A percentile compares a stretch with the other conserved stretches of the same genome.
Evolutionary conservation across 805 yeast species (phyloP).

Genomic region (Candida endomychidarum): DNA sequence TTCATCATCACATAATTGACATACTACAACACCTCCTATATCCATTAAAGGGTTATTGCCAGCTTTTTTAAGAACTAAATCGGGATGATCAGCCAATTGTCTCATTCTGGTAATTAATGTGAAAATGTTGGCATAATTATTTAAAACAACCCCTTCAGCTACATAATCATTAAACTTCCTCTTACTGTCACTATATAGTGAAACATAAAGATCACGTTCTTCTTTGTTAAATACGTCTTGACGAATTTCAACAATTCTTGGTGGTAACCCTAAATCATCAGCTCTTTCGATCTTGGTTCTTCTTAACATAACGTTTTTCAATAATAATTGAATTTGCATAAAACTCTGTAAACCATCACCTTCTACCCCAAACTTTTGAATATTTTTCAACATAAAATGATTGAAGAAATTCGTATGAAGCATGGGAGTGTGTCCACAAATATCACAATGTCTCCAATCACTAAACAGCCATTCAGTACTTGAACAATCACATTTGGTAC

Average conservation of each 20-base stretch:
- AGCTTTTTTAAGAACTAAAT: constrained; percentile 76
- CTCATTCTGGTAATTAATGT: constrained; percentile 96
- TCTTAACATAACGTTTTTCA: constrained; percentile 84
- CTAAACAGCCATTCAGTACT: constrained; percentile 83
- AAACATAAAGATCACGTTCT: constrained; percentile 88
- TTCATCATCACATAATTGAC: constrained; percentile 95
- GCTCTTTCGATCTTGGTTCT: constrained; percentile 96
- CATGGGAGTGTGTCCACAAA: constrained; percentile 92
- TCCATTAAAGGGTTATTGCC: constrained; percentile 26
- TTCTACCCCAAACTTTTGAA: constrained; percentile 78
- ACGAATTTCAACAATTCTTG: constrained; percentile 87
- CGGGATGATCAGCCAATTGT: constrained; percentile 98
- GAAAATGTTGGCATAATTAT: constrained; percentile 95
- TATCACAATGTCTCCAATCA: constrained; percentile 79
- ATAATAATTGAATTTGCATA: constrained; percentile 66
- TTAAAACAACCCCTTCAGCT: constrained; percentile 93
- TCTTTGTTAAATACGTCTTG: constrained; percentile 89
- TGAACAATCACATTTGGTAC: constrained; percentile 88
- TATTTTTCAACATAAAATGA: constrained; percentile 92
- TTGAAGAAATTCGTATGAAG: constrained; percentile 93
- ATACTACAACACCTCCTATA: constrained; percentile 60
- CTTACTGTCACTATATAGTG: constrained; percentile 81
- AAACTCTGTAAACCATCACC: constrained; percentile 83
- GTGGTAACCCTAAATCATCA: constrained; percentile 96
- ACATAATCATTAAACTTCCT: constrained; percentile 90